Base-by-base conservation (phyloP, 23 red algal species). In the Agarophyton chilense region DNA sequence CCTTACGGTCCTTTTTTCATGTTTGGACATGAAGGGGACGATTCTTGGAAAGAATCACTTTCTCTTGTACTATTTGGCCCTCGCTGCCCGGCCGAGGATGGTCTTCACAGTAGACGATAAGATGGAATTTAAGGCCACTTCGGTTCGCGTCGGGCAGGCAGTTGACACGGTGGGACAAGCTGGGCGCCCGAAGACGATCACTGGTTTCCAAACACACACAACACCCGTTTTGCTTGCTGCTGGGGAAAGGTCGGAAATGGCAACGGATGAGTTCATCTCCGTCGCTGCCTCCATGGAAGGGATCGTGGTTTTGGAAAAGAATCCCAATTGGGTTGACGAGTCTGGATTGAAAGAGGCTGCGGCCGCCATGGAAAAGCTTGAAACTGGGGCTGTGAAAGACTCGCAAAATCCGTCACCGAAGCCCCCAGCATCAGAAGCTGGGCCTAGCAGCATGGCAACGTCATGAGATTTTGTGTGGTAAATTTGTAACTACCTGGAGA, bases 151-250 rank as follows among this genome's bases (percentile, higher is more conserved):
- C 12, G 97, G 97, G 19, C 88, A 95, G 50, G 97, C 97, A 10
- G 97, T 99, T 24, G 97, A 99, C 86, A 99, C 93, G 9, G 97
- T 99, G 12, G 97, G 97, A 0, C 93, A 94, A 83, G 97, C 93
- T 26, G 97, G 97, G 31, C 90, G 91, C 35, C 93, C 97, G 32
- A 93, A 94, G 82, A 85, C 81, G 2, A 99, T 99, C 78, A 99
- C 97, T 3, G 97, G 97, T 40, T 96, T 96, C 34, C 93, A 95
- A 57, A 99, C 97, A 52, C 97, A 99, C 65, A 87, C 97, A 26
- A 95, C 97, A 36, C 97, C 97, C 2, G 93, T 99, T 17, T 36
- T 99, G 53, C 83, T 99, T 73, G 88, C 87, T 26, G 90, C 81
- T 35, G 97, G 97, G 17, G 97, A 99, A 45, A 73, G 97, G 29